Evolutionary conservation across 169 alveolate species (phyloP).

Genomic region (Babesia bovis): DNA sequence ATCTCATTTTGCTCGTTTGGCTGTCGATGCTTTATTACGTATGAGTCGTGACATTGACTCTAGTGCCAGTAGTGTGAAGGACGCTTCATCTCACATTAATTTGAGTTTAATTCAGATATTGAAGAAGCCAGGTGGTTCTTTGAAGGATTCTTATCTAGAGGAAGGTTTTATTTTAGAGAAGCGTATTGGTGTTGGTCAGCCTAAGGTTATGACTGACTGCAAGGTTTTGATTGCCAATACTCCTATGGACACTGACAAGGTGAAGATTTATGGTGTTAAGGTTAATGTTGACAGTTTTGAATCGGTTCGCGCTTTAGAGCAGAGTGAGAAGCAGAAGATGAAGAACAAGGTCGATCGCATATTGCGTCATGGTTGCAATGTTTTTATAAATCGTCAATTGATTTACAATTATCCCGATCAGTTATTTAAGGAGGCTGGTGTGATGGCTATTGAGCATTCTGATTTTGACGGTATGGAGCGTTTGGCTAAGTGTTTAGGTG

Average conservation of each 20-base stretch:
- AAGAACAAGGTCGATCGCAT: constrained; percentile 95
- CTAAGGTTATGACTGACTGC: constrained; percentile 86
- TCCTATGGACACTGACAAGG: constrained; percentile 99
- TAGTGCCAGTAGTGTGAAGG: constrained; percentile 7
- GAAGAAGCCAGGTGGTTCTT: constrained; percentile 97
- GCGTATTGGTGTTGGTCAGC: constrained; percentile 93
- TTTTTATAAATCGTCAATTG: constrained; percentile 97
- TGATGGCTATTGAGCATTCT: constrained; percentile 99
- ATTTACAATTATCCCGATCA: constrained; percentile 99
- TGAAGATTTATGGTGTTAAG: constrained; percentile 98
- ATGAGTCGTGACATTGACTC: constrained; percentile 80
- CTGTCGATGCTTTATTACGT: constrained; percentile 97
- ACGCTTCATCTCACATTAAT: constrained; percentile 74
- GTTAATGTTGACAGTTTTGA: constrained; percentile 96
- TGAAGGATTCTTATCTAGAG: constrained; percentile 95
- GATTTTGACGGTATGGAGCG: constrained; percentile 99
- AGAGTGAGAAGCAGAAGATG: constrained; percentile 97
- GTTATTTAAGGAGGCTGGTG: constrained; percentile 92
- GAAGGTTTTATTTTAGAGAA: constrained; percentile 99
- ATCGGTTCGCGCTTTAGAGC: constrained; percentile 97
- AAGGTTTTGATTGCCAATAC: constrained; percentile 95
- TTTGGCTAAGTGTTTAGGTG: constrained; percentile 97
- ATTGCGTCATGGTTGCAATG: constrained; percentile 94
- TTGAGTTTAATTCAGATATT: constrained; percentile 91
- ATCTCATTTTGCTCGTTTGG: constrained; percentile 94